Evolutionary conservation across 1,139 yeast species (phyloP), one percentile per base, ranked within the genome.

Genomic region (Hansenula anomala): DNA sequence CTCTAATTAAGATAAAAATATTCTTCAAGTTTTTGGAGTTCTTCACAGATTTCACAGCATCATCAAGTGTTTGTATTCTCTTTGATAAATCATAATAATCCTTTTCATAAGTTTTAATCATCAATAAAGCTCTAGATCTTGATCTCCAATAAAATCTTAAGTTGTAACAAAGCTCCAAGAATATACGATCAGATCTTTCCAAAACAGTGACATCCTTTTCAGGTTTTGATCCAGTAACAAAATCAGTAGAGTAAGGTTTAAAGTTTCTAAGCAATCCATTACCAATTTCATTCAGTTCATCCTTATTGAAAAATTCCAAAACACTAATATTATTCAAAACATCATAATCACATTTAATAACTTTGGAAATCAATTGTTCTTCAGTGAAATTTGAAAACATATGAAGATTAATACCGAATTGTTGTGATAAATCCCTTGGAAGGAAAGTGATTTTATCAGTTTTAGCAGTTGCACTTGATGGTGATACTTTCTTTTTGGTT

Each of bases 321-420:
- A 90, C 82, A 42, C 87, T 84, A 6, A 71, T 59, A 48, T 83
- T 88, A 28, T 71, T 73, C 34, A 88, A 48, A 15, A 90, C 75
- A 12, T 84, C 92, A 16, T 66, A 64, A 42, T 84, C 85, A 61
- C 98, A 92, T 20, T 66, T 69, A 36, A 92, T 64, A 1, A 92
- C 79, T 56, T 80, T 83, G 12, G 48, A 37, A 3, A 88, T 78
- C 35, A 92, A 70, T 25, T 75, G 82, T 9, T 73, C 78, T 15
- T 82, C 95, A 2, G 78, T 56, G 38, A 75, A 54, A 44, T 67
- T 69, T 4, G 88, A 74, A 64, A 80, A 87, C 72, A 83, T 75
- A 56, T 92, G 97, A 42, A 92, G 66, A 53, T 90, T 89, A 55
- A 92, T 92, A 31, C 96, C 97, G 66, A 92, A 88, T 52, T 87